Evolutionary conservation across 2,329 filamentous ascomycete genomes (phyloP).

Genomic region (Trichophyton schoenleinii): DNA sequence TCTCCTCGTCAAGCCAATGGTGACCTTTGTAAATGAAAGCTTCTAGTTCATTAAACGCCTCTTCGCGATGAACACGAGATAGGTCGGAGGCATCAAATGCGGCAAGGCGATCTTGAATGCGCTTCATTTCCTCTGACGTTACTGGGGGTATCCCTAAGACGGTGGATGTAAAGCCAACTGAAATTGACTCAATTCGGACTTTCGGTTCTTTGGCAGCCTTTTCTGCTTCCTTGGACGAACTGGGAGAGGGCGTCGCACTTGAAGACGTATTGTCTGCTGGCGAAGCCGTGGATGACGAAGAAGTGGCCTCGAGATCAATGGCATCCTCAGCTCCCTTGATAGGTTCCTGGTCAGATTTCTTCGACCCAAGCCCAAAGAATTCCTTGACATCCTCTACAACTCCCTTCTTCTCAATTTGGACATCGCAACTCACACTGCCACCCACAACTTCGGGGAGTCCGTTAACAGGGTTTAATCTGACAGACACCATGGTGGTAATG

Average conservation of each 20-base stretch:
- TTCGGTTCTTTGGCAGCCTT: constrained; percentile 28
- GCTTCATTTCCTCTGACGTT: constrained; percentile 28
- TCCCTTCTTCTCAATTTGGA: constrained; percentile 59
- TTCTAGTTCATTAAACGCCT: constrained; percentile 85
- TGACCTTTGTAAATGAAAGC: constrained; percentile 80
- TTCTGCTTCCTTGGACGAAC: constrained; percentile 33
- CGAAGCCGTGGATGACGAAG: background rate
- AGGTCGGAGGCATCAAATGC: constrained; percentile 80
- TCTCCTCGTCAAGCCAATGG: constrained; percentile 65
- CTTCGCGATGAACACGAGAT: constrained; percentile 63
- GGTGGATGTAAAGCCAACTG: constrained; percentile 39
- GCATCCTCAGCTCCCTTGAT: constrained; percentile 44
- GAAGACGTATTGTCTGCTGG: constrained; percentile 26
- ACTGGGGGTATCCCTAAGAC: constrained; percentile 32
- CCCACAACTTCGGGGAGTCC: constrained; percentile 68
- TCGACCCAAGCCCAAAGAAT: constrained; percentile 84
- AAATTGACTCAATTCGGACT: constrained; percentile 41
- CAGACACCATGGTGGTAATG: constrained; percentile 65
- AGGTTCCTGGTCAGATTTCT: constrained; percentile 68
- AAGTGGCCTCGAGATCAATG: constrained; percentile 32
- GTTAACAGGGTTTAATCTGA: constrained; percentile 58
- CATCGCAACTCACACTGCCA: constrained; percentile 74
- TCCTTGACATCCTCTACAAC: constrained; percentile 93
- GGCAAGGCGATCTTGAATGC: constrained; percentile 58
- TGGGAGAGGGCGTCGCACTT: constrained; percentile 22